phyloP scores from a whole-genome alignment of 768 basidiomycete species.

The Mycena rosella region DNA sequence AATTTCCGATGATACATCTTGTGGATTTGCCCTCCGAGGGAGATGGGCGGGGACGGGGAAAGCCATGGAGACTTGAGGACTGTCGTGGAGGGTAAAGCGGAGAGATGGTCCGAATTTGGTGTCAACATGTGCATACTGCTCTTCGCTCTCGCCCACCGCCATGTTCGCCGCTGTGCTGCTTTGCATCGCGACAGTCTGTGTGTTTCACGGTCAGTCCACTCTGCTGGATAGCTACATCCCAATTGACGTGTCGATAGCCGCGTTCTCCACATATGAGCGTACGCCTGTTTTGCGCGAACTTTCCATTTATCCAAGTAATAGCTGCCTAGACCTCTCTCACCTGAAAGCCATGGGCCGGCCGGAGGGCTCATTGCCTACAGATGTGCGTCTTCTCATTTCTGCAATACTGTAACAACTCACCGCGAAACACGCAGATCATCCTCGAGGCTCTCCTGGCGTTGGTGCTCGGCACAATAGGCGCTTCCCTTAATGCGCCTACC shows the following conservation, averaged over 20 bases:
- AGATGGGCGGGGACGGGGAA: conserved; percentile 81
- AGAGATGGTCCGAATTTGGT: too few species aligned
- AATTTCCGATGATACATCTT: conserved; percentile 79
- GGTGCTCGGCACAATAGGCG: conserved; percentile 78
- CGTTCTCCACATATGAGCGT: conserved; percentile 88
- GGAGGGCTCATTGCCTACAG: conserved; percentile 73
- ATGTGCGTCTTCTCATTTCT: conserved; percentile 56
- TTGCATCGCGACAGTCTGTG: conserved; percentile 56
- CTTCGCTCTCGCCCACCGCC: not conserved
- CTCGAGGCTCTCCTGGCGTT: conserved; percentile 75
- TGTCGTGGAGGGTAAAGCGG: conserved; percentile 19
- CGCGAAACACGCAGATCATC: conserved; percentile 62
- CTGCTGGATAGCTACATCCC: conserved; percentile 17
- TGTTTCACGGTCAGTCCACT: conserved; percentile 65
- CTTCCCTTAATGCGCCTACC: conserved; percentile 74
- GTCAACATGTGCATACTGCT: conserved; percentile 17
- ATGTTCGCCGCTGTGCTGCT: conserved; percentile 66
- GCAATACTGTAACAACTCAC: not conserved
- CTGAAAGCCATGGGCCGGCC: conserved; percentile 82
- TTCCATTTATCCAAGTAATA: conserved; percentile 15
- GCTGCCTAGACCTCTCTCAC: conserved; percentile 73
- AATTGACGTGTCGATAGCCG: conserved; percentile 59
- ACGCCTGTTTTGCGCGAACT: conserved; percentile 42
- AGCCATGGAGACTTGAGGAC: too few species aligned
- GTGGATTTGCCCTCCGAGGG: conserved; percentile 69